Conservation (phyloP, 495 filamentous ascomycete species). For the Penicillium desertorum region DNA sequence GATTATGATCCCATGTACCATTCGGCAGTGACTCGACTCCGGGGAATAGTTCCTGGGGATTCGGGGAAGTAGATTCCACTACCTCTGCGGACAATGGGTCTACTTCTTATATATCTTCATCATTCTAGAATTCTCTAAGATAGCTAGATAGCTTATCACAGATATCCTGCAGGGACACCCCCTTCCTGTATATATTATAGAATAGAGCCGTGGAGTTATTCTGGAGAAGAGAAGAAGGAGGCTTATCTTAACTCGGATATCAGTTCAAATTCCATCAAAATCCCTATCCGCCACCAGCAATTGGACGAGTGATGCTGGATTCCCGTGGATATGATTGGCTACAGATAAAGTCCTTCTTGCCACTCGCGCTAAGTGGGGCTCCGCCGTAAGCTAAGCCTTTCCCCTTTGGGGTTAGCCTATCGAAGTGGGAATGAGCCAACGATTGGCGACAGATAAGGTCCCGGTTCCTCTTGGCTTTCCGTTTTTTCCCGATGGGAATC, state of each 20-base stretch:
- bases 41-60: slow-evolving; percentile 12
- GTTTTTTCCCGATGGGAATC: slow-evolving; percentile 7
- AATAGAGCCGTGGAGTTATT: background rate
- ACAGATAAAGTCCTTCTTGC: slow-evolving; percentile 17
- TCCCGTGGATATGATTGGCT: slow-evolving; percentile 7
- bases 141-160: slow-evolving; percentile 1
- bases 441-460: slow-evolving; percentile 15
- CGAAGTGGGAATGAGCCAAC: background rate
- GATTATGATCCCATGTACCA: background rate
- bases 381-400: slow-evolving; percentile 8
- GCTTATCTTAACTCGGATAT: slow-evolving; percentile 1
- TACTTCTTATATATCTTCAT: background rate
- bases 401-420: background rate
- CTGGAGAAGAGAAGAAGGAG: background rate
- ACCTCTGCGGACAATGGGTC: background rate
- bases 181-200: background rate
- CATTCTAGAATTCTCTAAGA: too few species aligned
- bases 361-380: slow-evolving; percentile 12
- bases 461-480: background rate
- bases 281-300: slow-evolving; percentile 8
- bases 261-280: background rate
- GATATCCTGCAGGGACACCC: background rate
- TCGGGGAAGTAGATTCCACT: slow-evolving; percentile 1
- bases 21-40: background rate
- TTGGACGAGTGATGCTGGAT: slow-evolving; percentile 12